Percentiles rank a stretch among this genome's conserved stretches.
Conservation (phyloP, 2,329 filamentous ascomycete species). For the Sporothrix mexicana region DNA sequence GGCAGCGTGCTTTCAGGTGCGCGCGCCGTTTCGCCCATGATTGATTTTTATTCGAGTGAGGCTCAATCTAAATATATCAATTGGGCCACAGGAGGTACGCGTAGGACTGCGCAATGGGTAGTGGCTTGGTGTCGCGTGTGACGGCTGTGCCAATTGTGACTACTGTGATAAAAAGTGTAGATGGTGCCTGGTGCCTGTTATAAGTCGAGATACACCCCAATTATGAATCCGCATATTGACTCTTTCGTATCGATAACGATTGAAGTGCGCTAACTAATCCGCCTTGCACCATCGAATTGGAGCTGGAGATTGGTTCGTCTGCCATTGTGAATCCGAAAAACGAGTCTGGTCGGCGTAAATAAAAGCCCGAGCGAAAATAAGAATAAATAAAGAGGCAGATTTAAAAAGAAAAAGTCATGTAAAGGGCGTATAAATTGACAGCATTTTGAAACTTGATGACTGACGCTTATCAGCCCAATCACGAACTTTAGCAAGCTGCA, state of each 20-base stretch:
- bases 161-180: not conserved
- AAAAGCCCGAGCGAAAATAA: not conserved
- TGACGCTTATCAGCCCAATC: conserved; percentile 18
- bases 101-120: not conserved
- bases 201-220: too few relatives aligned
- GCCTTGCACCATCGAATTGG: not conserved
- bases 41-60: not conserved
- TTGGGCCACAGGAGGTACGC: not conserved
- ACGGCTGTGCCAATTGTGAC: not conserved
- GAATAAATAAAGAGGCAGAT: not conserved
- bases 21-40: conserved; percentile 14
- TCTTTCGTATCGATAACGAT: not conserved
- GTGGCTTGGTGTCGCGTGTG: conserved; percentile 5
- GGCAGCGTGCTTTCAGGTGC: conserved; percentile 13
- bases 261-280: not conserved
- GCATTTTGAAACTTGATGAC: not conserved
- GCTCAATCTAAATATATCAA: not conserved
- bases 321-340: too few relatives aligned
- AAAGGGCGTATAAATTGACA: not conserved
- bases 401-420: not conserved
- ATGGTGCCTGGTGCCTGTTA: not conserved
- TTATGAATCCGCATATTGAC: too few relatives aligned
- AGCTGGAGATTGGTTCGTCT: too few relatives aligned
- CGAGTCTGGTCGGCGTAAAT: too few relatives aligned
- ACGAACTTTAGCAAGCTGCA: not conserved